These are phyloP conservation scores for Fusarium aywerte DNA, from an alignment of 2,329 filamentous ascomycete species.

Conservation along the genomic window DNA sequence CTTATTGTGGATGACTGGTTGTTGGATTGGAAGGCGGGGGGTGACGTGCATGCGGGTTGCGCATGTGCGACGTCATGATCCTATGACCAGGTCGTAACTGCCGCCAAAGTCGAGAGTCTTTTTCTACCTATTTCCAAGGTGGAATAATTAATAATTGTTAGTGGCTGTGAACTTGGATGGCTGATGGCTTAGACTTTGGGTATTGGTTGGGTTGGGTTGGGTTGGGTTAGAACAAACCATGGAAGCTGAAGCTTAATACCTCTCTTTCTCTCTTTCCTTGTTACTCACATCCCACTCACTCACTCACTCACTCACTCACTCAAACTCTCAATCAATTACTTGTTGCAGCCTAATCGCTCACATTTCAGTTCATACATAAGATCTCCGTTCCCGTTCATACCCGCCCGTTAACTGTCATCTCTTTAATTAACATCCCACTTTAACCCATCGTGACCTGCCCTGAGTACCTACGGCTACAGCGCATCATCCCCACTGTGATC, in stretches of 20 bases:
- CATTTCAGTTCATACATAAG: conserved; percentile 34
- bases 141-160: conserved; percentile 1
- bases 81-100: conserved; percentile 17
- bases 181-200: conserved; percentile 30
- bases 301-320: not conserved
- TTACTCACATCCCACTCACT: no score
- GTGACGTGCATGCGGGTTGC: conserved; percentile 39
- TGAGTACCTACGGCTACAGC: not conserved
- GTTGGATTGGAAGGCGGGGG: conserved; percentile 25
- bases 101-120: not conserved
- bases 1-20: conserved; percentile 14
- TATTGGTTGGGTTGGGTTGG: conserved; percentile 1
- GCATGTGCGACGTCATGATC: conserved; percentile 45
- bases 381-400: conserved; percentile 26
- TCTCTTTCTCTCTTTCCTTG: not conserved
- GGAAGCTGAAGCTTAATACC: conserved; percentile 32
- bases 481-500: conserved; percentile 24
- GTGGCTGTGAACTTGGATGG: conserved; percentile 7
- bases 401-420: conserved; percentile 17
- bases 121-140: conserved; percentile 13
- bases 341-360: conserved; percentile 17
- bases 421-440: conserved; percentile 8
- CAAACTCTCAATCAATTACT: not conserved
- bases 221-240: conserved; percentile 30
- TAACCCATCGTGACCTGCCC: conserved; percentile 21